These are phyloP conservation scores for Coemansia reversa DNA, from an alignment of 192 early-diverging fungal species.

Conservation along the genomic window DNA sequence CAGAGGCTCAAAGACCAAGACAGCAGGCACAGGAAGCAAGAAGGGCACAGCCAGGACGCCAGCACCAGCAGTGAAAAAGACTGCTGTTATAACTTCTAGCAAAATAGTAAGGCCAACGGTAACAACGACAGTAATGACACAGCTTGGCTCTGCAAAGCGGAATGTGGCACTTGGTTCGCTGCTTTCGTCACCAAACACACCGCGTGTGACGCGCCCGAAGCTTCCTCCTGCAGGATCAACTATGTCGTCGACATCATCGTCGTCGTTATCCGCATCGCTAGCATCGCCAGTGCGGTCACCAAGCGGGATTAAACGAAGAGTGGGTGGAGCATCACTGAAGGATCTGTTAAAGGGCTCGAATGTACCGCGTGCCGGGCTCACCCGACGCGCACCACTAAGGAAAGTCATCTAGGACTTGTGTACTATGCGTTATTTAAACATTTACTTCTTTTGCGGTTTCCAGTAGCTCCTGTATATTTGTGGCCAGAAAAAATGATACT, in stretches of 20 bases:
- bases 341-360: conserved; percentile 32
- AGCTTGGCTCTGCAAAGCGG: conserved; percentile 8
- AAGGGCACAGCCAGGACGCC: neutral
- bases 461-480: neutral
- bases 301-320: conserved; percentile 7
- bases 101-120: conserved; percentile 1
- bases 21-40: neutral
- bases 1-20: neutral
- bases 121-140: neutral
- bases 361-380: conserved; percentile 37
- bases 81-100: neutral
- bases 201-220: conserved; percentile 8
- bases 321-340: conserved; percentile 23
- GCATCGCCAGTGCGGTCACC: conserved; percentile 9
- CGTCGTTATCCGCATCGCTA: conserved; percentile 17
- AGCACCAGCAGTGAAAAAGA: conserved; percentile 2
- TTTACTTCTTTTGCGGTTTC: neutral
- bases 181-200: conserved; percentile 22
- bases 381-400: conserved; percentile 16
- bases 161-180: conserved; percentile 21
- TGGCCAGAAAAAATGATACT: too few species aligned
- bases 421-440: neutral
- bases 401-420: conserved; percentile 7
- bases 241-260: conserved; percentile 11
- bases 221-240: conserved; percentile 19